These are phyloP conservation scores for Calocybe gangraenosa DNA, from an alignment of 768 basidiomycete species.

Conservation along the genomic window DNA sequence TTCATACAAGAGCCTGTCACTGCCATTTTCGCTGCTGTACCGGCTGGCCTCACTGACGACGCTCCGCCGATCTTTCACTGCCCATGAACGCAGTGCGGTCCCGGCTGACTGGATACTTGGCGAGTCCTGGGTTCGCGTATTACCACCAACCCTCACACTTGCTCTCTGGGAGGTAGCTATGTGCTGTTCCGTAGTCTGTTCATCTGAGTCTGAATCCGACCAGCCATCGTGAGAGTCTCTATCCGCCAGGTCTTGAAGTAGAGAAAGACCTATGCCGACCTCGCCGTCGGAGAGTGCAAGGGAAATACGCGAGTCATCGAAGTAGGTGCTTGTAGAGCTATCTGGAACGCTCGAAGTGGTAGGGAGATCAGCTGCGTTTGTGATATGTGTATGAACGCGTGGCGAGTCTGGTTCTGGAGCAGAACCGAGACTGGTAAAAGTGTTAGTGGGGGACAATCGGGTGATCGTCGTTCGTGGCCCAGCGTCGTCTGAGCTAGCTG, in stretches of 20 bases:
- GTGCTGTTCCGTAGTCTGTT: not conserved
- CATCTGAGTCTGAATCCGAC: constrained; percentile 24
- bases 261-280: constrained; percentile 64
- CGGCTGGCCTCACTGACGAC: constrained; percentile 16
- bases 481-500: not conserved
- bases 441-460: not conserved
- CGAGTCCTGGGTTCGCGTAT: not conserved
- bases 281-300: constrained; percentile 51
- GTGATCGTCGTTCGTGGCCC: not conserved
- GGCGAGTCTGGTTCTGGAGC: constrained; percentile 1
- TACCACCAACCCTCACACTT: not conserved
- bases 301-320: constrained; percentile 26
- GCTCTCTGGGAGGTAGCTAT: not conserved
- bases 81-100: not conserved
- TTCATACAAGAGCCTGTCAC: constrained; percentile 17
- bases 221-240: constrained; percentile 24
- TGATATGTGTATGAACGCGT: not conserved
- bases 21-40: constrained; percentile 18
- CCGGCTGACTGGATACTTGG: not conserved
- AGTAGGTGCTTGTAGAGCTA: constrained; percentile 21
- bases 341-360: constrained; percentile 4
- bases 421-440: constrained; percentile 1
- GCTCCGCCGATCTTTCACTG: constrained; percentile 20
- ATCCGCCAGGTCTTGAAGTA: constrained; percentile 48
- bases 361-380: constrained; percentile 5